Evolutionary conservation across 768 basidiomycete genomes (phyloP), one percentile per base, ranked within the genome.

Genomic region (Auriscalpium vulgare): DNA sequence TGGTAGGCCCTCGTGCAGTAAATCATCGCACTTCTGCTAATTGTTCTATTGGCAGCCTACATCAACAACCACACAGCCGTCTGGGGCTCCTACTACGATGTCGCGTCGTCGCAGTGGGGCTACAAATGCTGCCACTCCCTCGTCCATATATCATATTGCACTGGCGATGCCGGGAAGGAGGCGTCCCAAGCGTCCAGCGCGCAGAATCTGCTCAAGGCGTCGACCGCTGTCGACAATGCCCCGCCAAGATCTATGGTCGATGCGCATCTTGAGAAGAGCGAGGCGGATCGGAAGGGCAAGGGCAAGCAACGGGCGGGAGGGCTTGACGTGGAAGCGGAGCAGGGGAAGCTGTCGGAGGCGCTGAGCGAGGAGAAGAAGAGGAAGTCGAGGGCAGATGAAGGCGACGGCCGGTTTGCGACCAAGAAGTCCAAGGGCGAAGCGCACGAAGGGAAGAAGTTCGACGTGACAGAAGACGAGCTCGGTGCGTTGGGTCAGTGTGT

Each of bases 41-140:
- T 58, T 61, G 58, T 57, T 48, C 37, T 35, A 19, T 55, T 19
- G 17, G 2, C 60, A 97, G 94, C 94, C 8, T 86, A 81, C 63
- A 74, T 88, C 65, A 95, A 94, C 70, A 99, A 99, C 66, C 97
- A 99, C 66, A 93, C 88, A 0, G 76, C 83, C 5, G 85, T 97
- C n/a, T 99, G 97, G 97, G 97, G 97, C 47, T 99, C 97, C 46
- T 98, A 85, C 84, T 98, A 90, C 68, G 84, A 90, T 61, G 58
- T 74, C 14, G 73, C 80, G 11, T 77, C 79, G 3, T 82, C 85
- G 13, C 66, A 75, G 57, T 99, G 97, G 97, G 97, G 97, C 38
- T 99, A 87, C 69, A 87, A 82, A 29, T 99, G 97, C 69, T 99
- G 97, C 66, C 95, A 97, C 66, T 94, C 93, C 10, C 77, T 66